These are phyloP conservation scores for Chaetothyriales sp. DNA, from an alignment of 2,329 filamentous ascomycete genomes.

Conservation along the genomic window DNA sequence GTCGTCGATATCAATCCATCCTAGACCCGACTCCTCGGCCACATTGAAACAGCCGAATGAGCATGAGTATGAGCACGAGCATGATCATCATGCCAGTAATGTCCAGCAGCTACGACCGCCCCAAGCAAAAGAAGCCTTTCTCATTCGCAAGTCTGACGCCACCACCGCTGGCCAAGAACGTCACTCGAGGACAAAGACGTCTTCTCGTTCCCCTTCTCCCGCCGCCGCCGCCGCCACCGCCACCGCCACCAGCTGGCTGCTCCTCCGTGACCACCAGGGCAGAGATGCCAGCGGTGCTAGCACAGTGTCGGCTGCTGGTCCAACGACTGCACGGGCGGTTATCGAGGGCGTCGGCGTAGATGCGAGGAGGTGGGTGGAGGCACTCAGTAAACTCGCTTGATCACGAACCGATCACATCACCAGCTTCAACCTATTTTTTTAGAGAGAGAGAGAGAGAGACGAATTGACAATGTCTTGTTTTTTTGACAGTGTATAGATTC, in stretches of 20 bases:
- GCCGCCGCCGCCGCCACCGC: constrained; percentile 10
- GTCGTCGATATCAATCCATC: constrained; percentile 3
- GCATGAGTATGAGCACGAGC: neutral
- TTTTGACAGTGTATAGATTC: neutral
- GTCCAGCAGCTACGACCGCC: neutral
- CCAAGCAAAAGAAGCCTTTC: constrained; percentile 27
- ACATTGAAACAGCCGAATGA: constrained; percentile 1
- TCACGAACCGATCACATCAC: constrained; percentile 15
- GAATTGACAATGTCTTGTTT: neutral
- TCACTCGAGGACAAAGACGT: neutral
- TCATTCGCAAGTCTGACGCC: constrained; percentile 19
- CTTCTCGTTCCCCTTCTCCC: neutral
- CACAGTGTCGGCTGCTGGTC: neutral
- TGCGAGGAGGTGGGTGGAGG: constrained; percentile 32
- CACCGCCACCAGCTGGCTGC: constrained; percentile 18
- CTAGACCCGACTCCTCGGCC: constrained; percentile 4
- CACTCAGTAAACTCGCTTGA: constrained; percentile 29
- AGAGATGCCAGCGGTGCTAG: constrained; percentile 20
- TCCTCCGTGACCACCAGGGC: constrained; percentile 17
- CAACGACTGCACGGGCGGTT: constrained; percentile 11
- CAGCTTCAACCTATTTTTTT: no score
- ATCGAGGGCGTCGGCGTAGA: constrained; percentile 32
- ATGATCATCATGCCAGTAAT: neutral
- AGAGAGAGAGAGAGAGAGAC: no score
- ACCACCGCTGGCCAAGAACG: neutral